phyloP scores from a whole-genome alignment of 2,329 filamentous ascomycete genomes.

The Talaromyces funiculosus region DNA sequence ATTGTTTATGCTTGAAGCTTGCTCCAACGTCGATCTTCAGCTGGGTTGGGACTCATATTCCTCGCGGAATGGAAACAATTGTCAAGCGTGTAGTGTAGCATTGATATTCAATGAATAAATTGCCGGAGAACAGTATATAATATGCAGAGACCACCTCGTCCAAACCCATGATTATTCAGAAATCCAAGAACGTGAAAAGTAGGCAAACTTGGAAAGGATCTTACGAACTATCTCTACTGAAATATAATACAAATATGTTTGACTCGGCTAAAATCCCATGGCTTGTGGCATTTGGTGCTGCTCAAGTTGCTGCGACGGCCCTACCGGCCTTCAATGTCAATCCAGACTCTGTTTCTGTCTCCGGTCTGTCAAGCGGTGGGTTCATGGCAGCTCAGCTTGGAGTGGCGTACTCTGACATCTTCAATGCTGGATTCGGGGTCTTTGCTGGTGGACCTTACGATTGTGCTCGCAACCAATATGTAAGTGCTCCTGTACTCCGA shows the following conservation, averaged over 20 bases:
- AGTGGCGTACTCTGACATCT: constrained; percentile 17
- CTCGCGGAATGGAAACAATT: neutral
- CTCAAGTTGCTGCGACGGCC: constrained; percentile 2
- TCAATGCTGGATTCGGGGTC: constrained; percentile 17
- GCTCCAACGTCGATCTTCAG: neutral
- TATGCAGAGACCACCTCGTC: neutral
- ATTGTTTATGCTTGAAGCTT: neutral
- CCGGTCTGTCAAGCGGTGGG: constrained; percentile 17
- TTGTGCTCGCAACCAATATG: constrained; percentile 15
- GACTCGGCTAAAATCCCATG: neutral
- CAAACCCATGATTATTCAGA: neutral
- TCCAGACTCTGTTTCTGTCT: constrained; percentile 14
- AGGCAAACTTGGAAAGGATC: too few relatives aligned
- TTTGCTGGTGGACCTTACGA: constrained; percentile 18
- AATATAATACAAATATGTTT: neutral
- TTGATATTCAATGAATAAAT: neutral
- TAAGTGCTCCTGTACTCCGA: neutral
- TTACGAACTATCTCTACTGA: neutral
- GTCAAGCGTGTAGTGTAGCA: neutral
- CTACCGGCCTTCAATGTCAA: constrained; percentile 16
- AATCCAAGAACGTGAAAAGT: neutral
- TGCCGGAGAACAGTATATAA: neutral
- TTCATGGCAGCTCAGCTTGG: constrained; percentile 18
- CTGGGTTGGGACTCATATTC: neutral
- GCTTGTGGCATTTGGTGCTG: neutral